A percentile compares a stretch with the other conserved stretches of the same genome.
Evolutionary conservation across 2,329 filamentous ascomycete genomes (phyloP).

Genomic region (Didymella arachidicola): DNA sequence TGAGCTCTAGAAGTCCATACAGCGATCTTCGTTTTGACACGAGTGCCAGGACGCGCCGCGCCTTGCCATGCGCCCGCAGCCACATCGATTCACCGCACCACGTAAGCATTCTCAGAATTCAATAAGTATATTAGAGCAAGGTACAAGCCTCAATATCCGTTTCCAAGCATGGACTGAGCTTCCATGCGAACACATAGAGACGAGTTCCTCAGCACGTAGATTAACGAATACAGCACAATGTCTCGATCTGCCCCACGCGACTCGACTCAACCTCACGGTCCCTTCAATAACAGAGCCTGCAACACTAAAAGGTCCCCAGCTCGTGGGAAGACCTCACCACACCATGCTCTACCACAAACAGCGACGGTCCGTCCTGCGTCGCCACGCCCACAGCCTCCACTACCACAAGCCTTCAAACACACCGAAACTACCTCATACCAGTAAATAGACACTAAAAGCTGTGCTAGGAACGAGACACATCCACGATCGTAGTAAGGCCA

Average conservation of each 20-base stretch:
- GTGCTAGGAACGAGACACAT: background rate
- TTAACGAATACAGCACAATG: background rate
- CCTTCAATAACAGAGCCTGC: background rate
- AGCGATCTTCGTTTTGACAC: background rate
- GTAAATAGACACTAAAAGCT: background rate
- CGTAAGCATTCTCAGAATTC: background rate
- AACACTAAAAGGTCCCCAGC: background rate
- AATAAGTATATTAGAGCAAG: background rate
- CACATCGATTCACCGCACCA: background rate
- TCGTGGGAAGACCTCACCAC: background rate
- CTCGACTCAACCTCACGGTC: background rate
- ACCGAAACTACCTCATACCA: background rate
- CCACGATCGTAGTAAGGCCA: background rate
- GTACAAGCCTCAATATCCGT: background rate
- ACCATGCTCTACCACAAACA: background rate
- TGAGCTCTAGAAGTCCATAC: background rate
- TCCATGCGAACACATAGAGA: background rate
- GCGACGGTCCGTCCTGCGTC: background rate
- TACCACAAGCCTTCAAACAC: background rate
- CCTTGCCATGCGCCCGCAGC: background rate
- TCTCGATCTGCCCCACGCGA: background rate
- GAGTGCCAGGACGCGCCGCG: constrained; percentile 6
- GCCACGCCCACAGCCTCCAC: background rate
- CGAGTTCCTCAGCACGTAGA: background rate
- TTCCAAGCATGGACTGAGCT: background rate